Evolutionary conservation across 495 filamentous ascomycete species (phyloP).

Genomic region (Mytilinidion resinicola): DNA sequence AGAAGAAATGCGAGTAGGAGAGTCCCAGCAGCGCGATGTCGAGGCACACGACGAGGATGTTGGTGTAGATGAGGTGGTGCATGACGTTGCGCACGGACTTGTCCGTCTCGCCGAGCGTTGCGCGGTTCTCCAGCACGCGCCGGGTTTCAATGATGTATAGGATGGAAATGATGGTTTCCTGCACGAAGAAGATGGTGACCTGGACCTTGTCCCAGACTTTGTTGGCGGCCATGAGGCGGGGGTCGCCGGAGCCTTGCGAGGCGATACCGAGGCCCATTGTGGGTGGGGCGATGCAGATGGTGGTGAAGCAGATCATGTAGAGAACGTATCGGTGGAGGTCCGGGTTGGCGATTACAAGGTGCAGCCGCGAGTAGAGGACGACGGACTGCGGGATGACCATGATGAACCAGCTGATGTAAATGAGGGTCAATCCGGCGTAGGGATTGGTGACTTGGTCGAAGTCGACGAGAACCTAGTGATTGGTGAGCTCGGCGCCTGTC

Average conservation of each 20-base stretch:
- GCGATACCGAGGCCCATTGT: constrained; percentile 12
- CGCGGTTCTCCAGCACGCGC: constrained; percentile 18
- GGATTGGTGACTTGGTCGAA: neutral
- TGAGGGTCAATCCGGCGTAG: constrained; percentile 29
- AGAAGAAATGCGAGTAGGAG: constrained; percentile 16
- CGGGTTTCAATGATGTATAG: constrained; percentile 15
- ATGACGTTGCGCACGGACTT: constrained; percentile 33
- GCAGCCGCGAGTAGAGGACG: constrained; percentile 25
- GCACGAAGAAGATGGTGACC: constrained; percentile 15
- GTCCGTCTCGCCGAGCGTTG: constrained; percentile 25
- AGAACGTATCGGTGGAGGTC: constrained; percentile 8
- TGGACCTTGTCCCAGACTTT: constrained; percentile 17
- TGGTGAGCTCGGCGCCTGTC: no score
- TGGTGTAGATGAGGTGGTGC: constrained; percentile 19
- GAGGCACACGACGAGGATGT: constrained; percentile 22
- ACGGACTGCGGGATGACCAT: constrained; percentile 27
- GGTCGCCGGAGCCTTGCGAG: constrained; percentile 2
- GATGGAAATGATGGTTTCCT: constrained; percentile 11
- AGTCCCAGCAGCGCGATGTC: constrained; percentile 16
- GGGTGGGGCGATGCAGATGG: constrained; percentile 10
- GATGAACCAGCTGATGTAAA: constrained; percentile 30
- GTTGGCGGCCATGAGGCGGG: constrained; percentile 7
- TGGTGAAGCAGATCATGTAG: constrained; percentile 21
- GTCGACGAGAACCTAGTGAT: no score
- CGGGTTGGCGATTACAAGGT: constrained; percentile 13